Base-by-base conservation (phyloP, 306 rosid genomes). In the Ormosia semicastrata region DNA sequence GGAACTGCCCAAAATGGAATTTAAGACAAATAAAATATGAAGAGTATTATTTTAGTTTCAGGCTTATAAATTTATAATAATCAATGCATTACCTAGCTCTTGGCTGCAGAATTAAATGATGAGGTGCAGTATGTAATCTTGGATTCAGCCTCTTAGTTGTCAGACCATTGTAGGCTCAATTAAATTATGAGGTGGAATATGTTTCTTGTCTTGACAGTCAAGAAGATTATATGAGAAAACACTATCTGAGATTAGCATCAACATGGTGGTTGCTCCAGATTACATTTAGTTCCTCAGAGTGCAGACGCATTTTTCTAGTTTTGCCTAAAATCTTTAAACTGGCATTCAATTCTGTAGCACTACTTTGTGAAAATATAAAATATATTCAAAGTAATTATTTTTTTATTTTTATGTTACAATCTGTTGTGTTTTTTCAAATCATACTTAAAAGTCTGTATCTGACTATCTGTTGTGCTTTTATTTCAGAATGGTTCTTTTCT, bases 401-500 rank as follows among this genome's bases (percentile, higher is more conserved):
- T 30, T 59, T 72, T n/a, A n/a, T n/a, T 76, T 53, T 53, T 12
- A 74, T 29, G 30, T 67, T 14, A 13, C 17, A 68, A 60, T 44
- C 24, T 44, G 4, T 18, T 39, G 34, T 59, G 24, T 40, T 71
- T 18, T 40, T 33, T 52, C 52, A 76, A 49, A 46, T 14, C 79
- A 73, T 53, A 76, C 82, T 86, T 34, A 71, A 47, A 8, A 41
- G 52, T 67, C 63, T 84, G 63, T 81, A 44, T 75, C 41, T 84
- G 3, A 24, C 24, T 24, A 24, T 24, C 24, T 24, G 75, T 56
- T 77, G 37, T 79, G 54, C 75, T 78, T 71, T 84, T 78, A 53
- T 91, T 86, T 81, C 98, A 95, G 98, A 92, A 87, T 86, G 90
- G 75, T 69, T 84, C 94, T 14, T 95, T 95, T 85, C 94, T 83